Evolutionary conservation across 495 filamentous ascomycete species (phyloP), one percentile per base, ranked within the genome.

Genomic region (Neurospora africana): DNA sequence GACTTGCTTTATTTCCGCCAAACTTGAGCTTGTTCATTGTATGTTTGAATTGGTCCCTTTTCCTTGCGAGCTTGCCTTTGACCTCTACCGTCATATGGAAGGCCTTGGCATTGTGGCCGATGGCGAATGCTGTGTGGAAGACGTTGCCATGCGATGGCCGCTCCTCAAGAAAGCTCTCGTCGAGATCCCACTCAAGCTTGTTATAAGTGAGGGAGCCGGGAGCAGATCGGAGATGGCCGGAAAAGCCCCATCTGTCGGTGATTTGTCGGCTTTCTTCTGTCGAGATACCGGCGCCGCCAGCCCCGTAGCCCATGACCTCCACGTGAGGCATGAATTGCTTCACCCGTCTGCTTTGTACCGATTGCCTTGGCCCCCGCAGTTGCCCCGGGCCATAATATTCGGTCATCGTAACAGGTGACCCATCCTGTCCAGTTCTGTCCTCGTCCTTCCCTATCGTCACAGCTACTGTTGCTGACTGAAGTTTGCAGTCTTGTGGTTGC

Each of bases 1-100:
- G 43, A 6, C 6, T 58, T 9, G 2, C 0, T 58, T 15, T 58
- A 5, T 1, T 27, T 11, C 40, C 65, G 7, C 76, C 68, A 30
- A 78, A 78, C 38, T 76, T 78, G 3, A 76, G 7, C 21, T 38
- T 67, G 1, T 58, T 11, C 11, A 0, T 58, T 4, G 47, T 1
- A 8, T 21, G 41, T 10, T 68, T 74, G 44, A 75, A 0, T 43
- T 68, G 30, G 38, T 74, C 71, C 8, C 73, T 71, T 4, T 37
- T 10, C n/a, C 33, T 68, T 23, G 70, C 41, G 0, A 78, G 73
- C 21, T 67, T 75, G 4, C 80, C 81, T 37, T 72, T 75, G 19
- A 82, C 73, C 7, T 78, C 72, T 21, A 82, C 76, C 17, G 72
- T 77, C 72, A 82, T 79, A 68, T 76, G 71, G 73, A 82, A 82